Base-by-base conservation (phyloP, 305 asterid genomes). In the Nicotiana rustica region DNA sequence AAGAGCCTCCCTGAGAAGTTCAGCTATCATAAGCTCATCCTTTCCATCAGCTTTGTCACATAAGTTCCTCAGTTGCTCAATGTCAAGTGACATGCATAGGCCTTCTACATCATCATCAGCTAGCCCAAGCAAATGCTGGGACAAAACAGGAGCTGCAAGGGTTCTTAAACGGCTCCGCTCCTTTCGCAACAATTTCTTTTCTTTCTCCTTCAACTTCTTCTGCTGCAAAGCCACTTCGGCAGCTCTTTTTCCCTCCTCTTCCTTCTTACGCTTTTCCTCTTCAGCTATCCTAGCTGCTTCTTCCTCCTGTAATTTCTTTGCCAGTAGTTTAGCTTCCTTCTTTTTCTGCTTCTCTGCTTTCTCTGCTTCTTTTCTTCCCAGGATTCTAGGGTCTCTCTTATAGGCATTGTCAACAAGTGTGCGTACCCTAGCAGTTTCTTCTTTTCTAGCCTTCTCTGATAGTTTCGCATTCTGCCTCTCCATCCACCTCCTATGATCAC, bases 401-500 rank as follows among this genome's bases (percentile, higher is more conserved):
- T 94, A 93, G 25, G 99, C 98, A 88, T 91, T 96, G 75, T 93
- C 98, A 88, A 96, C 98, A 87, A 96, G 98, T 59, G 91, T 79
- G 15, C 98, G 99, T 75, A 96, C 70, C 12, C 98, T 93, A 18
- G 89, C 91, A 9, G 82, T 78, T 81, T 94, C 99, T 84, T 96
- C 99, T 85, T 94, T 96, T 90, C 98, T 91, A 47, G 98, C 98
- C 88, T 91, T 93, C 93, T 96, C 98, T 0, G 98, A 83, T 29
- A 96, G 95, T 83, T 96, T 96, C 12, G 96, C 96, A 78, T 96
- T 96, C 85, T 96, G 98, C 85, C 98, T 91, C 77, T 96, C 99
- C 99, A 94, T 96, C 99, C 99, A 94, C 85, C 99, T 92, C 84
- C 68, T 91, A 85, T 96, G 98, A 85, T 96, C 99, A 78, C 98